Conservation (phyloP, 768 basidiomycete genomes). For the Leccinum rimulosum region DNA sequence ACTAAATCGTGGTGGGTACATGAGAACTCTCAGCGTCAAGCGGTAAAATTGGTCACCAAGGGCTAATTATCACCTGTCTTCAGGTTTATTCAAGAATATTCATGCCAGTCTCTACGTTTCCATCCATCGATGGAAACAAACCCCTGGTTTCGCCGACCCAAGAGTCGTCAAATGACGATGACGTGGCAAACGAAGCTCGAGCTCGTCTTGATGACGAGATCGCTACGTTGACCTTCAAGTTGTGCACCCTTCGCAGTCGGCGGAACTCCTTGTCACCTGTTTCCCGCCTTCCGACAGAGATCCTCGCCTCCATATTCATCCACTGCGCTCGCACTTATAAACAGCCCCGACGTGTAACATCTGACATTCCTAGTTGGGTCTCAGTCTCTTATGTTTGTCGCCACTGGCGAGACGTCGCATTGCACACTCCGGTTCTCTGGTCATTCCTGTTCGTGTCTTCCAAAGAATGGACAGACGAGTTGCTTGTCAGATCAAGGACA, state of each 20-base stretch:
- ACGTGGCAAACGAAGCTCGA: neutral
- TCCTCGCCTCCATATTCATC: conserved; percentile 24
- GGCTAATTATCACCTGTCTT: neutral
- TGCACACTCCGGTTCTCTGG: conserved; percentile 43
- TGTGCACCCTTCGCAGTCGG: conserved; percentile 16
- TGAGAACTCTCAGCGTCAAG: neutral
- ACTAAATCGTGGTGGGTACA: neutral
- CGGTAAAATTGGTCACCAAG: neutral
- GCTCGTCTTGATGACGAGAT: conserved; percentile 21
- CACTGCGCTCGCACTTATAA: conserved; percentile 3
- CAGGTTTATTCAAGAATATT: neutral
- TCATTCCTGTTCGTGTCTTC: conserved; percentile 32
- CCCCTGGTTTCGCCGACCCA: neutral
- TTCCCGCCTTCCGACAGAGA: conserved; percentile 21
- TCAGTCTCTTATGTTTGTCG: conserved; percentile 24
- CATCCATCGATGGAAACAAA: neutral
- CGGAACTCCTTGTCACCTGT: conserved; percentile 18
- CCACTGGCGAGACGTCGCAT: conserved; percentile 44
- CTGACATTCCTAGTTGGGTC: conserved; percentile 20
- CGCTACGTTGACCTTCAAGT: conserved; percentile 7
- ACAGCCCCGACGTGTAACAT: neutral
- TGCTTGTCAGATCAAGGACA: conserved; percentile 45
- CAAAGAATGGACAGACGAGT: conserved; percentile 39
- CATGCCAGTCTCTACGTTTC: neutral
- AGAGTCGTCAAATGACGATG: neutral